phyloP scores from a whole-genome alignment of 129 eudicot species.

The Calendula officinalis region DNA sequence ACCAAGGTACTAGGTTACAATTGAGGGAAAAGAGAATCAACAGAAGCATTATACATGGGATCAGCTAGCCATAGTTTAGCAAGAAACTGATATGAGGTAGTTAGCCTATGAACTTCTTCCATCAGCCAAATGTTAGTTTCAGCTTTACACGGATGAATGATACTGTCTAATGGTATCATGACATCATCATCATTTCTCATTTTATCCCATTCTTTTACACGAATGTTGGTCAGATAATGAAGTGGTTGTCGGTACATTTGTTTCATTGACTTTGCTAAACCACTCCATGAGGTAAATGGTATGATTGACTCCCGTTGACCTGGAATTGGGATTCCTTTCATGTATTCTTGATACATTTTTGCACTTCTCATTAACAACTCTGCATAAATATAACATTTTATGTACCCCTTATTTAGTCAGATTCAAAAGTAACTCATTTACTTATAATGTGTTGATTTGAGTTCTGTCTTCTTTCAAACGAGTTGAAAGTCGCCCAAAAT shows the following conservation, averaged over 20 bases:
- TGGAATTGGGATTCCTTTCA: conserved; percentile 70
- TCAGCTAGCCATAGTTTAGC: conserved; percentile 56
- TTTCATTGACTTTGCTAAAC: conserved; percentile 58
- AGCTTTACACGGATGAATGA: conserved; percentile 70
- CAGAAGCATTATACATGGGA: conserved; percentile 46
- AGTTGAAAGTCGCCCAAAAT: neutral
- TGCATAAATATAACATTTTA: conserved; percentile 25
- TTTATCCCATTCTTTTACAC: conserved; percentile 56
- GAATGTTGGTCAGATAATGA: conserved; percentile 77
- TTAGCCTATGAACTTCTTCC: conserved; percentile 75
- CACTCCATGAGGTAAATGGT: conserved; percentile 68
- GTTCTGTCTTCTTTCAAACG: neutral
- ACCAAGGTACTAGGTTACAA: conserved; percentile 4
- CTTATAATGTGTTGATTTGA: neutral
- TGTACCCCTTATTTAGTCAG: neutral
- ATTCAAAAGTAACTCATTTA: neutral
- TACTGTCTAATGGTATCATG: conserved; percentile 46
- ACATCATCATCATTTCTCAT: conserved; percentile 36
- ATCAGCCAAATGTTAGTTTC: conserved; percentile 79
- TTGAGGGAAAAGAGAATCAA: conserved; percentile 52
- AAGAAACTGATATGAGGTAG: conserved; percentile 49
- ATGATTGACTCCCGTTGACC: conserved; percentile 47
- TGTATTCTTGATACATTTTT: conserved; percentile 67
- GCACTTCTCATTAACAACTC: conserved; percentile 49
- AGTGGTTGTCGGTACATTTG: conserved; percentile 68